Base-by-base conservation (phyloP, 768 basidiomycete species). In the Auriscalpium vulgare region DNA sequence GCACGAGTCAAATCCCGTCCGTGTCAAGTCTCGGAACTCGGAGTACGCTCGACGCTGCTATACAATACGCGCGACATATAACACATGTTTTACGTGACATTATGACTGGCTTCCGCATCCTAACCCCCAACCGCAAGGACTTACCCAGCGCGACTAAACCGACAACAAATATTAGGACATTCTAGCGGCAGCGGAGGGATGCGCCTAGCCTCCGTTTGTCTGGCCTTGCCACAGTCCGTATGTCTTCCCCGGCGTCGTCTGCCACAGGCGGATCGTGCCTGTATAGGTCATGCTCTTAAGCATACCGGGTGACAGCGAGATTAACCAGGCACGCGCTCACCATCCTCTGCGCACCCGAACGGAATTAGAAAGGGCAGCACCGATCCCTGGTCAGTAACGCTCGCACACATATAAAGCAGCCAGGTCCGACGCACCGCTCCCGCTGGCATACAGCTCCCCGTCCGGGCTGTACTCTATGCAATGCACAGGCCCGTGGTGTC, bases 211-310 rank as follows among this genome's bases (percentile, higher is more conserved):
- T 57, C 74, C 75, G 59, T 77, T 80, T 46, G 70, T 58, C 37
- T 64, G 68, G 21, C 87, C 87, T 71, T 88, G 85, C 89, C 89
- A 97, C 59, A 97, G 75, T 48, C 95, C 95, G 65, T 97, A 97
- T 8, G 82, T 79, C 70, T 91, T 95, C 10, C 90, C 88, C 10
- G 94, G 94, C 9, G 84, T 91, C n/a, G 91, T 95, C 73, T 97
- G 95, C 95, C 95, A 97, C 54, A 98, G 74, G 47, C 95, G 85
- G 65, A 98, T 95, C 5, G 95, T 97, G 46, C 93, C 91, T 90
- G 66, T 19, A 23, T 53, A 43, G 59, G 46, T 52, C 29, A 29
- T 29, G 29, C 29, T 46, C 19, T 34, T 46, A 51, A 58, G 64
- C 40, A 65, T 50, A 10, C 35, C 46, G n/a, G 35, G 23, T 29